A percentile compares a stretch with the other conserved stretches of the same genome.
phyloP scores from a whole-genome alignment of 1,284 basidiomycete species.

The Ustilago xerochloae region DNA sequence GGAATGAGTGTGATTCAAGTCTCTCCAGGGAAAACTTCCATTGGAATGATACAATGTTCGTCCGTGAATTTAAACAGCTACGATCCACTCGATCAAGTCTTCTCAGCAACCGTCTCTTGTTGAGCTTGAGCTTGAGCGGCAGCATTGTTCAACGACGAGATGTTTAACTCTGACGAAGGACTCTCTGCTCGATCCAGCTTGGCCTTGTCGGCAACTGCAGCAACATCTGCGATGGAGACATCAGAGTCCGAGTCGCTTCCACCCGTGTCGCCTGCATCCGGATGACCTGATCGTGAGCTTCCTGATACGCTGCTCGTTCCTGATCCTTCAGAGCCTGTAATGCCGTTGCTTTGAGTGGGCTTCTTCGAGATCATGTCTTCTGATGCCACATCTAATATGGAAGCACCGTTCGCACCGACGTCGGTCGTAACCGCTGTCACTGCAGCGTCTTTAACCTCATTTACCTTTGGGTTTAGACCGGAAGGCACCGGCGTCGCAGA shows the following conservation, averaged over 20 bases:
- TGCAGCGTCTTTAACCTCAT: slow-evolving; percentile 3
- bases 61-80: no score
- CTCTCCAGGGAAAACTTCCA: no score
- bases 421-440: no score
- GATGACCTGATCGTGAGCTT: slow-evolving; percentile 23
- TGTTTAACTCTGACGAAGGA: neutral
- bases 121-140: no score
- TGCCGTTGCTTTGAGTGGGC: neutral
- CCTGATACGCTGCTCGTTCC: slow-evolving; percentile 32
- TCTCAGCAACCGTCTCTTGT: no score
- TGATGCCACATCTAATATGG: neutral
- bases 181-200: neutral
- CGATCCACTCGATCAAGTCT: no score
- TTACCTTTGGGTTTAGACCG: neutral
- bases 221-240: slow-evolving; percentile 3
- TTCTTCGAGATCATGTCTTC: neutral
- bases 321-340: slow-evolving; percentile 16
- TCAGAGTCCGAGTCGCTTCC: slow-evolving; percentile 37
- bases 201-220: neutral
- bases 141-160: no score
- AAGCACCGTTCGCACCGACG: neutral
- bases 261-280: slow-evolving; percentile 22
- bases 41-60: no score
- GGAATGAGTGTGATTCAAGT: no score
- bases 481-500: slow-evolving; percentile 1